Evolutionary conservation across 2,329 filamentous ascomycete genomes (phyloP), one percentile per base, ranked within the genome.

Genomic region (Apiospora koreana): DNA sequence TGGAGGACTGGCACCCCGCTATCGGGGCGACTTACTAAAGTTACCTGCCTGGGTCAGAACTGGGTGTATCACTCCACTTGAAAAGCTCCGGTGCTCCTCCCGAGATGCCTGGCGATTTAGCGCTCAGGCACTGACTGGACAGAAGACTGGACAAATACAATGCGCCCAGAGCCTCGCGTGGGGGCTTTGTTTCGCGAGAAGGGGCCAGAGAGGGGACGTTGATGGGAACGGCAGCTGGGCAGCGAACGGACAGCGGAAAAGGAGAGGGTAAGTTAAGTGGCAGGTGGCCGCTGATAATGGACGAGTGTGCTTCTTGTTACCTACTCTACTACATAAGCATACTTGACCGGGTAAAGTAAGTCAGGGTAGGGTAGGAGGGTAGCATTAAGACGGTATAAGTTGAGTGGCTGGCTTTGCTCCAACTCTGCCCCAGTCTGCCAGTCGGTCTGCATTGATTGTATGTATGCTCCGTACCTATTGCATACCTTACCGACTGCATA

Each of bases 11-110:
- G 10, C 31, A 62, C 54, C 54, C 54, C 54, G 54, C 54, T 62
- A 62, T 62, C 54, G 54, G 54, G 54, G 54, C 54, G 54, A 62
- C 54, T 62, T 62, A 38, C 10, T 4, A n/a, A 23, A 62, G 31
- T 14, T 62, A 38, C 31, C 31, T 62, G 9, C 54, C 18, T 62
- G 28, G n/a, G n/a, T n/a, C n/a, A n/a, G n/a, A n/a, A n/a, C n/a
- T n/a, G n/a, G 54, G 28, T n/a, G 9, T 38, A 35, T 23, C 28
- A n/a, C 54, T 62, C 54, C 54, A 62, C 54, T 38, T 62, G 54
- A 62, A 62, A 62, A 62, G 31, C 54, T 62, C 54, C 54, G 54
- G 54, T 62, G 31, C 54, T 62, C 54, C 54, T 62, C 54, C 31
- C 54, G 54, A 38, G 54, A 62, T 62, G 28, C 31, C 31, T 62